phyloP scores from a whole-genome alignment of 2,329 filamentous ascomycete species.

The Pseudogymnoascus sp. region DNA sequence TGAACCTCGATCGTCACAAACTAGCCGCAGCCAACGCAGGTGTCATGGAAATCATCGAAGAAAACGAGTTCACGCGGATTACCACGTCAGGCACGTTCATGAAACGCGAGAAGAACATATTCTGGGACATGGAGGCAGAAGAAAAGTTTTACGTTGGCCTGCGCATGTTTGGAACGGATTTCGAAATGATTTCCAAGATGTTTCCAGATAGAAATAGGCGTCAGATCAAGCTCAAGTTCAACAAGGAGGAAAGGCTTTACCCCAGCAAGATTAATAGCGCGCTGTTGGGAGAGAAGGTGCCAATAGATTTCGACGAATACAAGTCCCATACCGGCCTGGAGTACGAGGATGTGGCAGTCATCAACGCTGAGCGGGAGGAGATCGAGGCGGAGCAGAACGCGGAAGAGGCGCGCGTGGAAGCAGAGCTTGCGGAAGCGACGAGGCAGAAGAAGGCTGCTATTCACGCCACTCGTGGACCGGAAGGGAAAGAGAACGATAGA shows the following conservation, averaged over 20 bases:
- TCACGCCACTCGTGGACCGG: slow-evolving; percentile 7
- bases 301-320: slow-evolving; percentile 55
- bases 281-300: slow-evolving; percentile 51
- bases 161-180: slow-evolving; percentile 72
- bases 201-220: slow-evolving; percentile 64
- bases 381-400: slow-evolving; percentile 38
- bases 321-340: slow-evolving; percentile 43
- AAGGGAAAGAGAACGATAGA: slow-evolving; percentile 1
- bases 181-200: slow-evolving; percentile 69
- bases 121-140: slow-evolving; percentile 64
- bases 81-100: slow-evolving; percentile 62
- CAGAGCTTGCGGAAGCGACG: slow-evolving; percentile 24
- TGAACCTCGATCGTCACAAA: slow-evolving; percentile 61
- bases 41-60: slow-evolving; percentile 55
- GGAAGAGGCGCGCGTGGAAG: slow-evolving; percentile 39
- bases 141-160: slow-evolving; percentile 70
- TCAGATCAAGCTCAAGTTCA: slow-evolving; percentile 76
- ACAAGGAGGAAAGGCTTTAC: slow-evolving; percentile 63
- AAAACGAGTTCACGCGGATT: slow-evolving; percentile 68
- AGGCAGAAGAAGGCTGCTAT: slow-evolving; percentile 25
- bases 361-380: slow-evolving; percentile 43
- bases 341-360: slow-evolving; percentile 47
- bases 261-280: slow-evolving; percentile 55
- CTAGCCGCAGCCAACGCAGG: slow-evolving; percentile 46
- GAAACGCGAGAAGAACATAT: slow-evolving; percentile 54